These are phyloP conservation scores for Trypanosoma melophagium DNA, from an alignment of 208 protist genomes.

Conservation along the genomic window DNA sequence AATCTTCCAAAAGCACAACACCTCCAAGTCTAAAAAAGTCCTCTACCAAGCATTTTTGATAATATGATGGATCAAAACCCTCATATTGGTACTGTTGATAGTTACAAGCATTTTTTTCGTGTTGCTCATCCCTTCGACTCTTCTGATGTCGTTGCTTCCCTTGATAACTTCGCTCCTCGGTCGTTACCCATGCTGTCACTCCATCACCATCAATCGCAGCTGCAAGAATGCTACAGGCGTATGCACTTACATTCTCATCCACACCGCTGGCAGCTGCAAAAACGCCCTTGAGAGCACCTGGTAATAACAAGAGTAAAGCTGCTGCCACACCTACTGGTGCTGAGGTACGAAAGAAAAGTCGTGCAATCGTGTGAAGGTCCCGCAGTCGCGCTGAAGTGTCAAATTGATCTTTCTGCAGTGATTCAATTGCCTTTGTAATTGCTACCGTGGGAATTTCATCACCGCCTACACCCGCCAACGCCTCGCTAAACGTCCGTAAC, in stretches of 20 bases:
- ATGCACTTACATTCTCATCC: conserved; percentile 27
- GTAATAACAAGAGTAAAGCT: conserved; percentile 18
- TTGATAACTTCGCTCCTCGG: neutral
- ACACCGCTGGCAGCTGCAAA: conserved; percentile 27
- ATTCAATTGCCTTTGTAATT: conserved; percentile 7
- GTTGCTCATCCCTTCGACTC: neutral
- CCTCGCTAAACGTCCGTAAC: conserved; percentile 10
- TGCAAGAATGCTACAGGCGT: conserved; percentile 20
- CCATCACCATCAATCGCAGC: conserved; percentile 14
- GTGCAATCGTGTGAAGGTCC: conserved; percentile 15
- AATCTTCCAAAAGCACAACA: conserved; percentile 37
- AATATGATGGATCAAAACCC: conserved; percentile 19
- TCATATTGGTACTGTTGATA: neutral
- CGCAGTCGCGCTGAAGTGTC: conserved; percentile 16
- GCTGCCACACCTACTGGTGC: conserved; percentile 14
- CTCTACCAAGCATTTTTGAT: conserved; percentile 28
- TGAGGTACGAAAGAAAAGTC: conserved; percentile 3
- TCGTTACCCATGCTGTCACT: no score
- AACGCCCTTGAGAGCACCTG: conserved; percentile 16
- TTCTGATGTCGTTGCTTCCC: neutral
- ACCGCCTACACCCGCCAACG: neutral
- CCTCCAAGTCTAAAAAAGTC: conserved; percentile 29
- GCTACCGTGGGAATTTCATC: conserved; percentile 2
- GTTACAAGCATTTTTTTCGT: neutral
- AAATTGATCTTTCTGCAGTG: conserved; percentile 28